A percentile compares a stretch with the other conserved stretches of the same genome.
Conservation (phyloP, 148 eudicot genomes). For the Nyssa sinensis region DNA sequence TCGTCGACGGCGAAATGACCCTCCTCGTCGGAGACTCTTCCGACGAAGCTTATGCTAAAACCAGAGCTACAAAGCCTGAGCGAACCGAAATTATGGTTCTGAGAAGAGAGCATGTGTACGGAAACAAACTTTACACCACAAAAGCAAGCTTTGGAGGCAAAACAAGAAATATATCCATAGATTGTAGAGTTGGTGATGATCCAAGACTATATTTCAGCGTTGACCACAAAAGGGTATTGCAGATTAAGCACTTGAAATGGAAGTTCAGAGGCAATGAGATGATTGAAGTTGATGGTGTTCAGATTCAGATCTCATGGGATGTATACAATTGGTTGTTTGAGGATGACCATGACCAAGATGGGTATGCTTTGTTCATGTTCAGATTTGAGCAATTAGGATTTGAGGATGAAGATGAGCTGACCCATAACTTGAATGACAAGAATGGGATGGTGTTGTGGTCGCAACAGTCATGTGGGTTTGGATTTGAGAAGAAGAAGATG, state of each 20-base stretch:
- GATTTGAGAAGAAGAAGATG: slow-evolving; percentile 59
- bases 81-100: slow-evolving; percentile 30
- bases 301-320: slow-evolving; percentile 60
- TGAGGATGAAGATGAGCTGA: background rate
- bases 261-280: slow-evolving; percentile 64
- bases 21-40: slow-evolving; percentile 46
- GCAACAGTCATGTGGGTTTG: slow-evolving; percentile 53
- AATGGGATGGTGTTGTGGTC: slow-evolving; percentile 28
- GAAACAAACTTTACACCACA: slow-evolving; percentile 36
- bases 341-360: slow-evolving; percentile 37
- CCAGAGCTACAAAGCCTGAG: background rate
- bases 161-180: slow-evolving; percentile 42
- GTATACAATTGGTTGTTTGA: slow-evolving; percentile 56
- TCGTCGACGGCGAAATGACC: slow-evolving; percentile 24
- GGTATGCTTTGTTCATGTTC: slow-evolving; percentile 59
- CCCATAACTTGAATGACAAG: too few relatives aligned
- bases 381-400: slow-evolving; percentile 32
- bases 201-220: slow-evolving; percentile 34
- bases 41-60: slow-evolving; percentile 27
- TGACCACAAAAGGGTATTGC: slow-evolving; percentile 39
- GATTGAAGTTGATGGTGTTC: slow-evolving; percentile 54
- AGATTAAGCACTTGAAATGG: slow-evolving; percentile 59
- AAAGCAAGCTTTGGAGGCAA: slow-evolving; percentile 34
- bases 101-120: slow-evolving; percentile 51
- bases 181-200: slow-evolving; percentile 34